phyloP scores from a whole-genome alignment of 208 protist genomes.

The Giardia muris region DNA sequence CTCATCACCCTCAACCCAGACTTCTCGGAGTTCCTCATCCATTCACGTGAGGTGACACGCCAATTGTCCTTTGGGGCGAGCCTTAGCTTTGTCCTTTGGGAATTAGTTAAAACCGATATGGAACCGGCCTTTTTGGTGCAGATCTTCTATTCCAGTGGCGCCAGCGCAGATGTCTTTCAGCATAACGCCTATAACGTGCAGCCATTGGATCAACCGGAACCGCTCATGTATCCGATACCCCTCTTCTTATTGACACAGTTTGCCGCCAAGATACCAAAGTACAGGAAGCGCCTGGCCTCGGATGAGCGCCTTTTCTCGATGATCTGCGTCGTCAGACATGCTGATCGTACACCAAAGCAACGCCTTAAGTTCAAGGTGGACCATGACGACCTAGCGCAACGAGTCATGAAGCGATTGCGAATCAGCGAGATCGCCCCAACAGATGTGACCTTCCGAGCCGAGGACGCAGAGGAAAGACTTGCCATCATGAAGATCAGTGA shows the following conservation, averaged over 20 bases:
- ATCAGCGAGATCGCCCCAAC: background rate
- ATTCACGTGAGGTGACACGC: background rate
- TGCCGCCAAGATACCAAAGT: background rate
- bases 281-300: background rate
- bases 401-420: background rate
- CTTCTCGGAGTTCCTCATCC: background rate
- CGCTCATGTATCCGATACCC: background rate
- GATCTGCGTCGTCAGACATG: conserved; percentile 13
- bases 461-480: background rate
- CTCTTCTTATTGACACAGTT: background rate
- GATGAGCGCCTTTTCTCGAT: background rate
- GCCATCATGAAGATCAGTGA: background rate
- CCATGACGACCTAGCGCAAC: background rate
- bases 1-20: background rate
- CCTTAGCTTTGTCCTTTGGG: background rate
- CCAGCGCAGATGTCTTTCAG: background rate
- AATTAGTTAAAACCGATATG: background rate
- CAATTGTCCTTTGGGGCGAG: background rate
- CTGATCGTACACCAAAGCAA: conserved; percentile 17
- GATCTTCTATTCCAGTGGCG: background rate
- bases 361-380: background rate
- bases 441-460: background rate
- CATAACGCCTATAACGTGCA: background rate
- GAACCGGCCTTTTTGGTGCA: background rate
- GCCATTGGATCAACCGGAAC: background rate